Conservation (phyloP, 192 early-diverging fungal genomes). For the Backusella morwellensis region DNA sequence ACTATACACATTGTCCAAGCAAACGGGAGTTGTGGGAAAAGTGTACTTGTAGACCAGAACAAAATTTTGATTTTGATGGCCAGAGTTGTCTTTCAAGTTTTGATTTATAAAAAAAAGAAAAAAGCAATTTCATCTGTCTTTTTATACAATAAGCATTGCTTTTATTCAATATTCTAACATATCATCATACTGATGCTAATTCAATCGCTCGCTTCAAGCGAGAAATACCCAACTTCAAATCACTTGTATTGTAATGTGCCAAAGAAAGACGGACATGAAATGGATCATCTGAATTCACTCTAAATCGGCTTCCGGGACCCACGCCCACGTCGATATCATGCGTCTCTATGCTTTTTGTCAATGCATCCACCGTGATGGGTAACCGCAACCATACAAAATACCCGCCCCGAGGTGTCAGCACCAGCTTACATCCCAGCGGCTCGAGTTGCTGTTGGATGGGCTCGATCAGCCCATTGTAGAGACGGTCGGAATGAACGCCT, state of each 20-base stretch:
- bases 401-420: constrained; percentile 19
- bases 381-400: constrained; percentile 37
- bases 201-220: constrained; percentile 9
- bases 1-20: constrained; percentile 67
- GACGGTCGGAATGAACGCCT: background rate
- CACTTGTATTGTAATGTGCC: constrained; percentile 18
- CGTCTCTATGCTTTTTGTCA: background rate
- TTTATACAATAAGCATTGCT: too few species aligned
- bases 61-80: constrained; percentile 41
- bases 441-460: constrained; percentile 17
- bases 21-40: constrained; percentile 37
- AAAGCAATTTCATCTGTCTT: too few species aligned
- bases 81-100: background rate
- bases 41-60: constrained; percentile 47
- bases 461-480: constrained; percentile 14
- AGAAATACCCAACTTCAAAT: constrained; percentile 7
- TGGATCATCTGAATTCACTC: background rate
- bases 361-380: constrained; percentile 1
- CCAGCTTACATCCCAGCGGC: constrained; percentile 25
- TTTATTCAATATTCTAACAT: too few species aligned
- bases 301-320: constrained; percentile 1
- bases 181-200: background rate
- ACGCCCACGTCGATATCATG: background rate
- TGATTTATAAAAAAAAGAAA: background rate
- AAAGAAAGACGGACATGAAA: constrained; percentile 26